phyloP scores from a whole-genome alignment of 352 stramenopile genomes.

The Aphanomyces cochlioides region DNA sequence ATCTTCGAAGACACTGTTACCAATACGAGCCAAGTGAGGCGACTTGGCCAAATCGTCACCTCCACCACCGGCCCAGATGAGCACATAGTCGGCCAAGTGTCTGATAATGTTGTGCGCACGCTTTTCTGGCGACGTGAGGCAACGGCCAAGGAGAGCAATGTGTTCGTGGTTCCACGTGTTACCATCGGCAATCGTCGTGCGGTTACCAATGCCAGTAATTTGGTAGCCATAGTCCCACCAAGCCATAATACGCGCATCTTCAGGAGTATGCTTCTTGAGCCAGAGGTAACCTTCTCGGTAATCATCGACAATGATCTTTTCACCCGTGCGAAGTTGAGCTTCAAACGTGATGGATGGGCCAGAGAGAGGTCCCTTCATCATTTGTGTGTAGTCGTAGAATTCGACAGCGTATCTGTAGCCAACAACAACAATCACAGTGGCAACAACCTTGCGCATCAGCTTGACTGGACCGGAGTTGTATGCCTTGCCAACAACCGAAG shows the following conservation, averaged over 20 bases:
- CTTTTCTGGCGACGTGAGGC: slow-evolving; percentile 53
- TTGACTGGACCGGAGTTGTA: slow-evolving; percentile 13
- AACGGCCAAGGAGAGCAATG: slow-evolving; percentile 65
- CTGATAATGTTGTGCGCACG: slow-evolving; percentile 60
- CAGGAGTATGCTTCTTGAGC: slow-evolving; percentile 47
- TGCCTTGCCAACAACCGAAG: background rate
- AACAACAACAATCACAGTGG: slow-evolving; percentile 14
- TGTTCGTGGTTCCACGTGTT: slow-evolving; percentile 87
- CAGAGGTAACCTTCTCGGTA: slow-evolving; percentile 22
- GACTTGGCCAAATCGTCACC: slow-evolving; percentile 73
- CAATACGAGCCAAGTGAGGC: slow-evolving; percentile 53
- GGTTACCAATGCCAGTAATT: slow-evolving; percentile 76
- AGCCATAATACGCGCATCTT: slow-evolving; percentile 62
- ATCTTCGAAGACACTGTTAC: slow-evolving; percentile 42
- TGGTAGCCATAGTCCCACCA: slow-evolving; percentile 89
- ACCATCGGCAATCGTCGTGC: slow-evolving; percentile 75
- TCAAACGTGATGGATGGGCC: slow-evolving; percentile 78
- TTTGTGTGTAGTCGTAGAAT: slow-evolving; percentile 51
- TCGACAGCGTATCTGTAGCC: slow-evolving; percentile 16
- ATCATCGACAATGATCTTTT: slow-evolving; percentile 26
- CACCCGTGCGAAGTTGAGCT: slow-evolving; percentile 35
- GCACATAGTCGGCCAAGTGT: slow-evolving; percentile 74
- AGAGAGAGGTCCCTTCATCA: slow-evolving; percentile 41
- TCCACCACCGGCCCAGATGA: slow-evolving; percentile 68
- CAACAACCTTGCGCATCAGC: slow-evolving; percentile 22